Evolutionary conservation across 352 stramenopile species (phyloP), one percentile per base, ranked within the genome.

Genomic region (Halophytophthora polymorphica): DNA sequence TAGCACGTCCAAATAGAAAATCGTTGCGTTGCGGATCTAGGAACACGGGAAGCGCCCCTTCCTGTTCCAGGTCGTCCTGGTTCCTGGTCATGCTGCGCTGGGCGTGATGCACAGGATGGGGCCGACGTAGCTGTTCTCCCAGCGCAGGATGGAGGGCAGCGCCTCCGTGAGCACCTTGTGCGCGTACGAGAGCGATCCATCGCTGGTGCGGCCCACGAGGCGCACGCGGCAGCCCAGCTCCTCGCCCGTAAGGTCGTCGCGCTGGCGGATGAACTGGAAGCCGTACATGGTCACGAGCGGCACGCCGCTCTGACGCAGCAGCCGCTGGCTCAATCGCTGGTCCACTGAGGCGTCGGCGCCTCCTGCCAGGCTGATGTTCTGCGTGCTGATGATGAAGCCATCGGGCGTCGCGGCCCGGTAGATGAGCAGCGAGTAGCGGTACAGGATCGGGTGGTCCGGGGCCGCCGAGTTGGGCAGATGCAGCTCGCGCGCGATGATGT

Each of bases 131-230:
- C 45, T 63, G 37, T 72, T 64, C 34, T 77, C 64, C 68, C 64
- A 77, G 18, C 68, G 60, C 53, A 77, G 46, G 34, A 70, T 65
- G n/a, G 64, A 68, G 38, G 61, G 61, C 3, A 74, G 57, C 13
- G 61, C 59, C 37, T 78, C 68, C 15, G 60, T 60, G 13, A 74
- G 47, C 36, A 74, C 51, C 35, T 66, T 74, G 54, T 59, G 64
- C 42, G 64, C 61, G 54, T 68, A 74, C 18, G 38, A 58, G 2
- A 68, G 40, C 42, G 41, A 60, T 8, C 61, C 61, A 37, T 70
- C 61, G 33, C 65, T 62, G 28, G 64, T 68, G 22, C 65, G 23
- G 0, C 61, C 69, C 0, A 54, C 51, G n/a, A 78, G 54, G 21
- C 50, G 58, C 19, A 78, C 64, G 41, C 49, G 46, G 39, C 61